Conservation (phyloP, 1,139 yeast species). For the Candida neerlandica region DNA sequence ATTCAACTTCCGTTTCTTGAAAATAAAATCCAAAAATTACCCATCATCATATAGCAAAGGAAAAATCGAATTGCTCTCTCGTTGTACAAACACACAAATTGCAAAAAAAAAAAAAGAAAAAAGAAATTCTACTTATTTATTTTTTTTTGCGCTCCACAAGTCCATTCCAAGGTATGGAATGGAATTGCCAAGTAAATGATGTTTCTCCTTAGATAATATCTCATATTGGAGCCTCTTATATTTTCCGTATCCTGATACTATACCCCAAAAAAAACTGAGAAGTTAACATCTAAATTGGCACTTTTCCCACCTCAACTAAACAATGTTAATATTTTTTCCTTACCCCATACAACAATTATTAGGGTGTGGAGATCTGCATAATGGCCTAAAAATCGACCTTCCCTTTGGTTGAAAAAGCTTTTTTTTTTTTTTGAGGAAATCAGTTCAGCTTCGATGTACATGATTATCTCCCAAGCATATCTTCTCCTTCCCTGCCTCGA, state of each 20-base stretch:
- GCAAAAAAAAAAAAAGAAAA: background rate
- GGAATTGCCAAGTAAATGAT: background rate
- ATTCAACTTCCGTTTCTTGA: background rate
- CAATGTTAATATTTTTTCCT: no score
- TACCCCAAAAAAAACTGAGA: background rate
- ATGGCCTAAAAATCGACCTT: background rate
- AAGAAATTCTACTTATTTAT: background rate
- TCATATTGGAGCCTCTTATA: no score
- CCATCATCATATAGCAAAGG: background rate
- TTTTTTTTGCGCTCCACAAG: background rate
- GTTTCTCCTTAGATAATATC: no score
- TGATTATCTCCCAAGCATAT: no score
- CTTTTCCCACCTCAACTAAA: no score
- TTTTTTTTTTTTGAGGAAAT: background rate
- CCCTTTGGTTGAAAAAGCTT: background rate
- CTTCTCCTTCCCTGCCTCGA: background rate
- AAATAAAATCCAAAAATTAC: background rate
- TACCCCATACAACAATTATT: background rate
- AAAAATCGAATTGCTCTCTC: conserved; percentile 1
- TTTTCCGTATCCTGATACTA: no score
- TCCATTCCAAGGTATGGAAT: background rate
- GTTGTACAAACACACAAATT: background rate
- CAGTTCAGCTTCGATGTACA: background rate
- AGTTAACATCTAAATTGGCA: no score
- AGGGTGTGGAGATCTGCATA: background rate